Conservation (phyloP, 2,329 filamentous ascomycete genomes). For the Fusarium fracticaudum region DNA sequence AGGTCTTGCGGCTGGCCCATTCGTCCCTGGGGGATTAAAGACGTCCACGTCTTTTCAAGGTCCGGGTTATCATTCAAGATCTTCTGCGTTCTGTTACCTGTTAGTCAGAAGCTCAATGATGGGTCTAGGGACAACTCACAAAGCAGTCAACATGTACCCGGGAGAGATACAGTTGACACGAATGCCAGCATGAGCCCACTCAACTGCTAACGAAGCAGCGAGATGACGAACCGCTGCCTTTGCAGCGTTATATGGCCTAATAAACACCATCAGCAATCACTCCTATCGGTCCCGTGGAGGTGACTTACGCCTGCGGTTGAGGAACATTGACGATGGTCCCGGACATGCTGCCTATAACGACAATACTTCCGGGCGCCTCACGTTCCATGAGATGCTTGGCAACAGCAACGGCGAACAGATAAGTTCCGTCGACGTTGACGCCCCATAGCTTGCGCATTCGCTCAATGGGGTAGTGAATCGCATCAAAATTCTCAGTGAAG, state of each 20-base stretch:
- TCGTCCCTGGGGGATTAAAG: slow-evolving; percentile 88
- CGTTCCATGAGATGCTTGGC: slow-evolving; percentile 89
- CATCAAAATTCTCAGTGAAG: slow-evolving; percentile 94
- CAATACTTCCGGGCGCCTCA: slow-evolving; percentile 81
- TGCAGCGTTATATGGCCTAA: slow-evolving; percentile 84
- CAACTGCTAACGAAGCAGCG: slow-evolving; percentile 86
- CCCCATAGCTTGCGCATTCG: slow-evolving; percentile 92
- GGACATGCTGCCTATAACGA: slow-evolving; percentile 95
- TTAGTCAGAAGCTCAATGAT: neutral
- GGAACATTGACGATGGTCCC: slow-evolving; percentile 93
- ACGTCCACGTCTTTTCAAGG: slow-evolving; percentile 88
- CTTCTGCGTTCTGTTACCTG: slow-evolving; percentile 76
- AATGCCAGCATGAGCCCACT: slow-evolving; percentile 89
- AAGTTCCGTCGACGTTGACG: slow-evolving; percentile 92
- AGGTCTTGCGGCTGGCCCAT: slow-evolving; percentile 92
- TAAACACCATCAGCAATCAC: neutral
- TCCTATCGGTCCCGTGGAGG: rapidly evolving
- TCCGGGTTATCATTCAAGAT: slow-evolving; percentile 97
- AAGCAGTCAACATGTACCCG: slow-evolving; percentile 92
- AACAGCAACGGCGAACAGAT: slow-evolving; percentile 83
- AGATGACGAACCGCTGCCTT: slow-evolving; percentile 93
- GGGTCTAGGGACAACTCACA: neutral
- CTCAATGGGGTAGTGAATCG: slow-evolving; percentile 87
- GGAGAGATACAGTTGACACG: slow-evolving; percentile 95
- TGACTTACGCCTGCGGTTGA: slow-evolving; percentile 79